These are phyloP conservation scores for Marasmius tenuissimus DNA, from an alignment of 1,284 basidiomycete genomes.

Conservation along the genomic window DNA sequence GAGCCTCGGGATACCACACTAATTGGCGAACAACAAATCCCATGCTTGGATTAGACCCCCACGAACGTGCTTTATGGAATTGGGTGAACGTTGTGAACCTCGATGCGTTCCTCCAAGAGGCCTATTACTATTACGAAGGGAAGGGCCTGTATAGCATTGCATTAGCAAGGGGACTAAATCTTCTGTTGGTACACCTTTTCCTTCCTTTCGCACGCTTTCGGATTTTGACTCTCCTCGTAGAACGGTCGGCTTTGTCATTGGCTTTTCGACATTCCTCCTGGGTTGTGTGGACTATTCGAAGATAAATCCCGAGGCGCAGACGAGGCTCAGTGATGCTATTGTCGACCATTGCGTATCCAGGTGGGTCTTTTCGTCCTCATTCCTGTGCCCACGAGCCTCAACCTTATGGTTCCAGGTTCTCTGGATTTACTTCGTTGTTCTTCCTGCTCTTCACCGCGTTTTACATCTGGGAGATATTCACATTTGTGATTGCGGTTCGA, in stretches of 20 bases:
- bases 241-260: conserved; percentile 95
- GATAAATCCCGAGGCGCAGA: conserved; percentile 63
- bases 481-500: conserved; percentile 64
- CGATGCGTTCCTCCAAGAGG: conserved; percentile 93
- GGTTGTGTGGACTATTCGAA: conserved; percentile 93
- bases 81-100: conserved; percentile 99
- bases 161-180: conserved; percentile 82
- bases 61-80: conserved; percentile 93
- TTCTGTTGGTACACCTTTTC: conserved; percentile 69
- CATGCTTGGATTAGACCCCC: conserved; percentile 75
- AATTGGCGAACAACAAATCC: conserved; percentile 38
- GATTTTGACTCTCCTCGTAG: conserved; percentile 41
- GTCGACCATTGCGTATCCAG: conserved; percentile 79
- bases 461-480: conserved; percentile 75
- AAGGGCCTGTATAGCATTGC: conserved; percentile 96
- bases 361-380: conserved; percentile 42
- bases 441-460: conserved; percentile 80
- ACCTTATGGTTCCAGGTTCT: conserved; percentile 57
- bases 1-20: conserved; percentile 11
- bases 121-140: conserved; percentile 94
- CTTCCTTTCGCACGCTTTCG: conserved; percentile 9
- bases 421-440: conserved; percentile 80
- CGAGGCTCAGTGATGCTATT: conserved; percentile 76
- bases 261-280: conserved; percentile 93
- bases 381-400: conserved; percentile 10